Evolutionary conservation across 805 yeast genomes (phyloP).

Genomic region (Scheffersomyces ergatensis): DNA sequence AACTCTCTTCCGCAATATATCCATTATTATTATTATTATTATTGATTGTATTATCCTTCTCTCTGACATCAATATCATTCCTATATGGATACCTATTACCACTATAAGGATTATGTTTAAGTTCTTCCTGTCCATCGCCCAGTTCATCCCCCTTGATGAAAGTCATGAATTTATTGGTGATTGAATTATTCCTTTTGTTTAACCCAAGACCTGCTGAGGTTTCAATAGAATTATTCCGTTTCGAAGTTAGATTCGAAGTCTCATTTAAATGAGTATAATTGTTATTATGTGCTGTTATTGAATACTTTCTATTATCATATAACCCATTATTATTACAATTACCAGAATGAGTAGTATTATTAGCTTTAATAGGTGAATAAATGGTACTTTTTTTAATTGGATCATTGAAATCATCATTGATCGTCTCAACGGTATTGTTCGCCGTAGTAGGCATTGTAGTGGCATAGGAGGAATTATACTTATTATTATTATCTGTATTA

Average conservation of each 20-base stretch:
- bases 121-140: too few species aligned
- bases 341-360: too few species aligned
- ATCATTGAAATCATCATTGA: background rate
- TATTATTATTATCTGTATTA: too few species aligned
- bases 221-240: constrained; percentile 15
- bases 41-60: background rate
- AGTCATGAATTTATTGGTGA: constrained; percentile 18
- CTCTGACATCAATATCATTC: background rate
- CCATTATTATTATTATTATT: too few species aligned
- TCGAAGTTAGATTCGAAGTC: background rate
- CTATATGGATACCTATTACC: too few species aligned
- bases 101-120: too few species aligned
- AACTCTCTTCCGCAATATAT: constrained; percentile 3
- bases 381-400: too few species aligned
- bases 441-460: background rate
- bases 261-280: background rate
- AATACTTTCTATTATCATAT: background rate
- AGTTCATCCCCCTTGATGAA: constrained; percentile 9
- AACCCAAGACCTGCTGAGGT: background rate
- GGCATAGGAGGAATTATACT: too few species aligned
- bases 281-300: background rate
- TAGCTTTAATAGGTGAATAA: too few species aligned
- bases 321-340: too few species aligned
- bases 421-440: background rate
- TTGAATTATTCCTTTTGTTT: constrained; percentile 11